Evolutionary conservation across 83 land plant genomes (phyloP), one percentile per base, ranked within the genome.

Genomic region (Diphasiastrum complanatum): DNA sequence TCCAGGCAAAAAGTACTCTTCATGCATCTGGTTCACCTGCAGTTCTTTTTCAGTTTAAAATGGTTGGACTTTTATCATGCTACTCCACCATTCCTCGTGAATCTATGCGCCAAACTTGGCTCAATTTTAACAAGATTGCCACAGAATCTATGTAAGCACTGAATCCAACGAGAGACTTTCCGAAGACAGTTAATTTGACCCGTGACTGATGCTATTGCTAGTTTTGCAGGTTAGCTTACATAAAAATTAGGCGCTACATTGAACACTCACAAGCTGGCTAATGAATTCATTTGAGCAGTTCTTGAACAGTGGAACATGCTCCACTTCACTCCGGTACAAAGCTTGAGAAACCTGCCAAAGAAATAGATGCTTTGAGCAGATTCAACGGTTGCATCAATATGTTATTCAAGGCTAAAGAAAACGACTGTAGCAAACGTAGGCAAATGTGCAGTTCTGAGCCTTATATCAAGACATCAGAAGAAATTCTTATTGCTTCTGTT

Each of bases 241-340:
- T n/a, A n/a, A n/a, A n/a, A n/a, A n/a, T n/a, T n/a, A n/a, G n/a
- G n/a, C n/a, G n/a, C n/a, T n/a, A n/a, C 35, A 33, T 3, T 4
- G 26, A 10, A 33, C 2, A 67, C 91, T 84, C 73, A 87, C 93
- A 51, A 87, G 79, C 53, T 87, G 85, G 51, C 77, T 74, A 53
- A 84, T 74, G 54, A 88, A 79, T 61, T 84, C 89, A 0, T 50
- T 33, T 33, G 86, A 79, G 67, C 95, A 88, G 66, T 81, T 81
- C 48, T 55, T 73, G 53, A 88, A 88, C 18, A 84, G 80, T 29
- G 81, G 67, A 58, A 79, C 76, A 1, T 74, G 67, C 36, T 77
- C 76, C 46, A 88, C 51, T 24, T 45, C 67, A 2, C 61, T 41
- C 47, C 47, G 40, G 20, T 88, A 88, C 34, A 88, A 47, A 12